Conservation (phyloP, 2,329 filamentous ascomycete species). For the Phialophora chinensis region DNA sequence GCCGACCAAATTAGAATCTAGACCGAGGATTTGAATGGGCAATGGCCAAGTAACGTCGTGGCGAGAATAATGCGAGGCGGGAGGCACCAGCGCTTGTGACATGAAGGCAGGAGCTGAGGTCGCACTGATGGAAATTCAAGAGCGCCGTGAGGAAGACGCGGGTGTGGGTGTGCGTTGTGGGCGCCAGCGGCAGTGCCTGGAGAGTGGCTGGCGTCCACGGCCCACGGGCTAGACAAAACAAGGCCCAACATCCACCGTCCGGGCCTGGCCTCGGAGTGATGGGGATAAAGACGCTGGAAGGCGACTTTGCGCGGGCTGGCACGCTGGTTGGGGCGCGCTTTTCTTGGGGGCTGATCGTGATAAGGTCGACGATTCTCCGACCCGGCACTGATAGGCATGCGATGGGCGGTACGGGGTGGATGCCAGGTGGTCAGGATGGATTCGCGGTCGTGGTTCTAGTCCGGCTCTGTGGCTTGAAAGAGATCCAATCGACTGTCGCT, state of each 20-base stretch:
- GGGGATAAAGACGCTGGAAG: neutral
- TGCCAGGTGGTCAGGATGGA: constrained; percentile 22
- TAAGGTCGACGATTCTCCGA: constrained; percentile 31
- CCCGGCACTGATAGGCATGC: constrained; percentile 21
- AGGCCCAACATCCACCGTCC: constrained; percentile 8
- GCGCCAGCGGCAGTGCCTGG: constrained; percentile 4
- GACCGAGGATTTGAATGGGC: constrained; percentile 30
- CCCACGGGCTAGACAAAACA: neutral
- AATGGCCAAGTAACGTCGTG: constrained; percentile 30
- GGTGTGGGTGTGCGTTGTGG: neutral
- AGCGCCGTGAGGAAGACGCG: neutral
- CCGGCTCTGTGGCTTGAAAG: constrained; percentile 24
- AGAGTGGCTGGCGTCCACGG: constrained; percentile 1
- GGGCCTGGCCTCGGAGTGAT: constrained; percentile 13
- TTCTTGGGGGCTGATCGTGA: constrained; percentile 30
- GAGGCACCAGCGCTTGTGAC: constrained; percentile 18
- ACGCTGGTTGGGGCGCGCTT: neutral
- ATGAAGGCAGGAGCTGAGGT: constrained; percentile 16
- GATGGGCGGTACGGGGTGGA: constrained; percentile 27
- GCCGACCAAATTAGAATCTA: constrained; percentile 32
- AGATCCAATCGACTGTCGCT: constrained; percentile 14
- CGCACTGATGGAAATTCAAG: constrained; percentile 18
- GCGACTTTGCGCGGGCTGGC: neutral
- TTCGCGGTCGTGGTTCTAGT: constrained; percentile 24
- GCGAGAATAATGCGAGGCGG: constrained; percentile 21